Percentiles rank a stretch among this genome's conserved stretches.
Evolutionary conservation across 2,329 filamentous ascomycete genomes (phyloP).

Genomic region (Phoma sp.): DNA sequence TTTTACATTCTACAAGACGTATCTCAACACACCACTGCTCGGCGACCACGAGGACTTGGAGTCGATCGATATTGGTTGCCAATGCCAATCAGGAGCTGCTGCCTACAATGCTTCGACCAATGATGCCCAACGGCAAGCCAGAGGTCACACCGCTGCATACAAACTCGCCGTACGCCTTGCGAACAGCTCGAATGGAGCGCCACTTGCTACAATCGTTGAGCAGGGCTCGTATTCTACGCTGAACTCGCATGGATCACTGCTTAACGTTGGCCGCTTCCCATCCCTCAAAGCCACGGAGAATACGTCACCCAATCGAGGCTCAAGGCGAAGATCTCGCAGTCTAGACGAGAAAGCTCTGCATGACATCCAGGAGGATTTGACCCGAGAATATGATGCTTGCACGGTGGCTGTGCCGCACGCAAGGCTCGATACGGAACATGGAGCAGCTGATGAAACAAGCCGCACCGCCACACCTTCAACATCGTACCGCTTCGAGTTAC

Average conservation of each 20-base stretch:
- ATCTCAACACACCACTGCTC: constrained; percentile 18
- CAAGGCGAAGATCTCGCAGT: constrained; percentile 24
- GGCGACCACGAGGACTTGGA: constrained; percentile 4
- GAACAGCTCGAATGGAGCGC: constrained; percentile 43
- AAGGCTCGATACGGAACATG: constrained; percentile 3
- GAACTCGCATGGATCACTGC: constrained; percentile 41
- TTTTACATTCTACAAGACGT: constrained; percentile 30
- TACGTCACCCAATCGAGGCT: constrained; percentile 21
- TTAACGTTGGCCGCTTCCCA: constrained; percentile 28
- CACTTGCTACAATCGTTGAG: constrained; percentile 54
- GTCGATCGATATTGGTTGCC: constrained; percentile 24
- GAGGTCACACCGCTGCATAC: constrained; percentile 29
- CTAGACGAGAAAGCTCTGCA: constrained; percentile 25
- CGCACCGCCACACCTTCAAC: constrained; percentile 19
- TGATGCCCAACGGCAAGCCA: constrained; percentile 24
- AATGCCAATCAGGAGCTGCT: constrained; percentile 2
- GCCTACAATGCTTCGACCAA: constrained; percentile 5
- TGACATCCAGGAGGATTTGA: constrained; percentile 25
- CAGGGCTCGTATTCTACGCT: constrained; percentile 52
- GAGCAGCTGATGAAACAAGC: constrained; percentile 6
- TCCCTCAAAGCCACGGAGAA: constrained; percentile 23
- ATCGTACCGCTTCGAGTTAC: constrained; percentile 2
- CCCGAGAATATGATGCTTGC: constrained; percentile 14
- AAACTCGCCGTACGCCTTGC: constrained; percentile 34
- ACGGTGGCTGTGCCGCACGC: constrained; percentile 1